A percentile compares a stretch with the other conserved stretches of the same genome.
phyloP scores from a whole-genome alignment of 1,284 basidiomycete species.

The Malassezia furfur region DNA sequence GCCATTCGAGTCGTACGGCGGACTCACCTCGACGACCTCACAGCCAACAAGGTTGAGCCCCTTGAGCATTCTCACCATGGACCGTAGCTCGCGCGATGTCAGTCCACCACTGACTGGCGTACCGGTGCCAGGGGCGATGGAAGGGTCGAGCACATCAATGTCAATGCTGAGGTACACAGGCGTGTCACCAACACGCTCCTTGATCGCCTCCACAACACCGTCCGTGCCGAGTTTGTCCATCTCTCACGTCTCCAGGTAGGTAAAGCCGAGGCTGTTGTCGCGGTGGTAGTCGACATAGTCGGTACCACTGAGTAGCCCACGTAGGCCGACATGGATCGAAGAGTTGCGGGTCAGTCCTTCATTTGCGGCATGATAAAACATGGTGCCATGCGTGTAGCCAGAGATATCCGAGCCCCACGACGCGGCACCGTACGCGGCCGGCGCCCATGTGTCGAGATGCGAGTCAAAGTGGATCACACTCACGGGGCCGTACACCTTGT shows the following conservation, averaged over 20 bases:
- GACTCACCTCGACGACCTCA: conserved; percentile 33
- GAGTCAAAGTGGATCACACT: conserved; percentile 51
- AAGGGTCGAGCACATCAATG: conserved; percentile 31
- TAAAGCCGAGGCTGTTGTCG: conserved; percentile 26
- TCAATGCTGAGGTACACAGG: conserved; percentile 34
- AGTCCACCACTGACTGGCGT: conserved; percentile 31
- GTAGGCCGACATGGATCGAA: conserved; percentile 70
- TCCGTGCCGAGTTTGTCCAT: conserved; percentile 28
- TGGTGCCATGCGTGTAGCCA: not conserved
- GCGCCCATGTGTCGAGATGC: conserved; percentile 50
- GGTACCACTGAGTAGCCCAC: conserved; percentile 42
- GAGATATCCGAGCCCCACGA: conserved; percentile 18
- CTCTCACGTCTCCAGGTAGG: conserved; percentile 31
- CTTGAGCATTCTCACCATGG: conserved; percentile 24
- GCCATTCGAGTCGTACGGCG: conserved; percentile 16
- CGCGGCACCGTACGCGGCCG: not conserved
- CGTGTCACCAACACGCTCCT: conserved; percentile 22
- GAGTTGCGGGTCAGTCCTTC: conserved; percentile 52
- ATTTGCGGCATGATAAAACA: conserved; percentile 46
- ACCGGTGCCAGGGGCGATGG: conserved; percentile 8
- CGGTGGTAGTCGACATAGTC: conserved; percentile 23
- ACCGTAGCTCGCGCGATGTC: conserved; percentile 28
- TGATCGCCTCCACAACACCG: conserved; percentile 22
- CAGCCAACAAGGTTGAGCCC: conserved; percentile 36
- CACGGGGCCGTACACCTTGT: conserved; percentile 49